Base-by-base conservation (phyloP, 805 yeast genomes). In the Myxozyma melibiosi region DNA sequence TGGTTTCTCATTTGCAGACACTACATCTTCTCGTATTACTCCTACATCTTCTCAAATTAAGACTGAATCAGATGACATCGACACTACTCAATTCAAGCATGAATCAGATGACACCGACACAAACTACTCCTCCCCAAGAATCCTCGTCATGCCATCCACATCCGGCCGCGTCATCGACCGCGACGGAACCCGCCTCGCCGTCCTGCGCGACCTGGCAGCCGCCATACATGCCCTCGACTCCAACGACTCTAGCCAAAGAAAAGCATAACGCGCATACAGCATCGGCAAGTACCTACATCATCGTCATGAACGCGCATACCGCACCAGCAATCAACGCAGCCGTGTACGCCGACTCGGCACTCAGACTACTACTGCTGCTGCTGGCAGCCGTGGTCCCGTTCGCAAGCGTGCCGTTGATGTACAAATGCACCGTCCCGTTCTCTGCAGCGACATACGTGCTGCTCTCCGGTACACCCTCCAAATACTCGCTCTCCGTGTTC, bases 91-190 rank as follows among this genome's bases (percentile, higher is more conserved):
- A 16, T n/a, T 30, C 14, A 25, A 18, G 4, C 5, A 24, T 7
- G 39, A 14, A 11, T 39, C 7, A 2, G 41, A 34, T 20, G 31
- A 8, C 8, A 41, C 18, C 27, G n/a, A 45, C 4, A 18, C 4
- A 9, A 20, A 13, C 27, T 25, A 22, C 67, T 48, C 62, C 43
- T 25, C 56, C 27, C 62, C 70, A n/a, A 55, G 66, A 4, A 68
- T 82, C 0, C 83, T 77, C 68, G 90, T 86, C 4, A 77, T 85
- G 27, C 90, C 91, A 2, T 84, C 84, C 43, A 85, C 91, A 0
- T 84, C 90, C 4, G 92, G 92, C 1, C 70, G 87, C 6, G 91
- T 84, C 7, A 74, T 76, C 7, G 78, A 83, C 66, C 71, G 75
- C 28, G 73, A 72, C 54, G 72, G 70, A 0, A 76, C 74, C 38